A percentile compares a stretch with the other conserved stretches of the same genome.
Evolutionary conservation across 2,329 filamentous ascomycete genomes (phyloP).

Genomic region (Talaromyces marneffei): DNA sequence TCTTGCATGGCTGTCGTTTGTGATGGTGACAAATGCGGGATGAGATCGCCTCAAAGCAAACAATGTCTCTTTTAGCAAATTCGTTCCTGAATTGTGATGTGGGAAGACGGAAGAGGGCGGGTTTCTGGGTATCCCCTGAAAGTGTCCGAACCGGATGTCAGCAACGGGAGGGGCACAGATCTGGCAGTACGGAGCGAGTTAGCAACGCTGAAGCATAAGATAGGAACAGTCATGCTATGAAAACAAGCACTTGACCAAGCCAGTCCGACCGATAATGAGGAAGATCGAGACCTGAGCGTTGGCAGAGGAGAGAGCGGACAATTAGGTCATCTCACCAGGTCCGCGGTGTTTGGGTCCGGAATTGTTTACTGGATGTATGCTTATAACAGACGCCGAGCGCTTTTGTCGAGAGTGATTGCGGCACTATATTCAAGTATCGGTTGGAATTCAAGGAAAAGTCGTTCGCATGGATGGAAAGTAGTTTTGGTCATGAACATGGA

Average conservation of each 20-base stretch:
- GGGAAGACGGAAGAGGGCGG: slow-evolving; percentile 1
- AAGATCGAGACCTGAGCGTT: background rate
- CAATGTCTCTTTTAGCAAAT: background rate
- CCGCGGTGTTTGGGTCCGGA: slow-evolving; percentile 8
- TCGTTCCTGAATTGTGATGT: background rate
- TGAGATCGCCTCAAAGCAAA: background rate
- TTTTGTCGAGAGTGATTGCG: background rate
- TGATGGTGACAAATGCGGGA: background rate
- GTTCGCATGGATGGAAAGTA: slow-evolving; percentile 1
- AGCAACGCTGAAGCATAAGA: background rate
- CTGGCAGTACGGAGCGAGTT: background rate
- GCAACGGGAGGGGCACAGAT: background rate
- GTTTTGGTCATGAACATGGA: background rate
- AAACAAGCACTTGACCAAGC: background rate
- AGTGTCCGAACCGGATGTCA: background rate
- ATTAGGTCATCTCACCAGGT: slow-evolving; percentile 14
- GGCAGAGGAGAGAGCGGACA: background rate
- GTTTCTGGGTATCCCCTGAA: slow-evolving; percentile 1
- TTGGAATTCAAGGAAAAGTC: background rate
- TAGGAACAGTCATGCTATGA: background rate
- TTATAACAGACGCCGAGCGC: background rate
- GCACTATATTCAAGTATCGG: background rate
- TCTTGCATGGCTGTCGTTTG: slow-evolving; percentile 2
- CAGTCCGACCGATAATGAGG: background rate
- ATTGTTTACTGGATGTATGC: background rate